Percentiles rank a stretch among this genome's conserved stretches.
Conservation (phyloP, 768 basidiomycete genomes). For the Russula ochroleuca region DNA sequence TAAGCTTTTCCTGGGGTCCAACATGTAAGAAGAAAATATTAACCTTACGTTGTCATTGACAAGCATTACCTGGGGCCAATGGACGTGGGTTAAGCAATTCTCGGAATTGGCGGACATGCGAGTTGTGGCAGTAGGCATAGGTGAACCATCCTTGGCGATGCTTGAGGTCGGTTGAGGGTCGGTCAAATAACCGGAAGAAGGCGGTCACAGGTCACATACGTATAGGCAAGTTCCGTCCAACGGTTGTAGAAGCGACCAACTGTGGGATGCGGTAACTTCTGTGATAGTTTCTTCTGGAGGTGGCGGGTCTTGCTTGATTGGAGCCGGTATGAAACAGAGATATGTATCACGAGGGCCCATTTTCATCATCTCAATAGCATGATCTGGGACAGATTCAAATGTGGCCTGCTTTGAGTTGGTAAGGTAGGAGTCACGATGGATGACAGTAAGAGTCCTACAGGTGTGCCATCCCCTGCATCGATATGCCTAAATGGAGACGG, state of each 20-base stretch:
- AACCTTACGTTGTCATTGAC: slow-evolving; percentile 11
- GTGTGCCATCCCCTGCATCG: slow-evolving; percentile 46
- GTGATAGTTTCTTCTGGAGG: slow-evolving; percentile 52
- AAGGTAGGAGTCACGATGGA: slow-evolving; percentile 3
- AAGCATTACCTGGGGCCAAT: slow-evolving; percentile 56
- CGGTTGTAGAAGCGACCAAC: slow-evolving; percentile 80
- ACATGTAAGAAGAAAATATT: slow-evolving; percentile 1
- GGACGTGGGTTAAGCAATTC: slow-evolving; percentile 65
- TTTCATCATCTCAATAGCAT: slow-evolving; percentile 69
- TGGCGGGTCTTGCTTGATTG: slow-evolving; percentile 45
- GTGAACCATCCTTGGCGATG: slow-evolving; percentile 94
- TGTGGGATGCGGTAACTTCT: slow-evolving; percentile 63
- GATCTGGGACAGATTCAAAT: slow-evolving; percentile 31
- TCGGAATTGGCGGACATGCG: slow-evolving; percentile 94
- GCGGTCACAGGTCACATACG: slow-evolving; percentile 49
- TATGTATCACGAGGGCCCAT: slow-evolving; percentile 66
- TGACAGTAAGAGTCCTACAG: slow-evolving; percentile 20
- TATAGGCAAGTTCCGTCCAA: slow-evolving; percentile 80
- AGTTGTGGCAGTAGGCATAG: slow-evolving; percentile 93
- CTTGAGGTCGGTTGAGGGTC: slow-evolving; percentile 36
- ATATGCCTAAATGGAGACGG: slow-evolving; percentile 53
- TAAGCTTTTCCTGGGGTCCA: slow-evolving; percentile 50
- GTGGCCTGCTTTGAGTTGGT: slow-evolving; percentile 11
- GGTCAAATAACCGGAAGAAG: slow-evolving; percentile 22
- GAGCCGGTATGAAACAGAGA: slow-evolving; percentile 72